Evolutionary conservation across 495 filamentous ascomycete species (phyloP), one percentile per base, ranked within the genome.

Genomic region (Aspergillus heteromorphus): DNA sequence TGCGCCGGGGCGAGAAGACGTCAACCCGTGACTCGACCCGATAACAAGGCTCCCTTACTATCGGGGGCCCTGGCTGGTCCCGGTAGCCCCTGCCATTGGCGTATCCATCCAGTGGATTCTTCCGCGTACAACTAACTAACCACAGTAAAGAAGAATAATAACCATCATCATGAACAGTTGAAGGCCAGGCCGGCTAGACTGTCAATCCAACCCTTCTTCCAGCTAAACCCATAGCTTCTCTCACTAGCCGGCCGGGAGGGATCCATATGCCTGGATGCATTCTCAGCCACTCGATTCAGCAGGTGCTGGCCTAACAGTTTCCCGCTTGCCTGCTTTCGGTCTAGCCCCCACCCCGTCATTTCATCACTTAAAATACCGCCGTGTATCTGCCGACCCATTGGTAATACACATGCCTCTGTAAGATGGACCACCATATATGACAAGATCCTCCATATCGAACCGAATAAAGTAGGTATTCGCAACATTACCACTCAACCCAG

Each of bases 241-340:
- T 40, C 14, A 50, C 31, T 50, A 21, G 34, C 34, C 34, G 11
- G 34, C 11, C 34, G 2, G 48, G 48, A 40, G 18, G 31, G 17
- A 20, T n/a, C n/a, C n/a, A n/a, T 23, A 16, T 31, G 30, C 14
- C 19, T 34, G 30, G 36, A 29, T 38, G 48, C 17, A 45, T 45
- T 58, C 31, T 59, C 27, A 49, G 52, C 57, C 57, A 55, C 48
- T 59, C 57, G 19, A 48, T 59, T 51, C 6, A 55, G 56, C 56
- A 58, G 51, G 51, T 58, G 56, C 51, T 54, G 51, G 20, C 51
- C 34, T 52, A 51, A 51, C 31, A 21, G 2, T 11, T 29, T 9
- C 11, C 27, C 54, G 48, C 54, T 20, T 50, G 38, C 8, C 54
- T 29, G 38, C 48, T 51, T 48, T 34, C 1, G 29, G 30, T 2